Evolutionary conservation across 2,329 filamentous ascomycete genomes (phyloP).

Genomic region (Aspergillus amoenus): DNA sequence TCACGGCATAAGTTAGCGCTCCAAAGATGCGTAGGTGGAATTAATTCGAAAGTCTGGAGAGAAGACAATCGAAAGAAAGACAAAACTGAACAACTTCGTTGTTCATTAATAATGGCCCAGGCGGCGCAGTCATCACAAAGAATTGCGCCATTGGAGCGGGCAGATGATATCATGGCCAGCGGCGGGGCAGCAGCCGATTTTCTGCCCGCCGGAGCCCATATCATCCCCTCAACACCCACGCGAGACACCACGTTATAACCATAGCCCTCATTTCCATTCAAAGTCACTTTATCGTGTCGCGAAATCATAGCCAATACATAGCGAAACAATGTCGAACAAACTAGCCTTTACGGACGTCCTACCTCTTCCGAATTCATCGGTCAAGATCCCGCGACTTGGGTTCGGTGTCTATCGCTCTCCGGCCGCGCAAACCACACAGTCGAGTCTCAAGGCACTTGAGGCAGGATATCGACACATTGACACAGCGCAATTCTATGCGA

Average conservation of each 20-base stretch:
- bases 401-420: constrained; percentile 70
- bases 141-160: constrained; percentile 14
- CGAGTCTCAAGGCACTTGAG: constrained; percentile 57
- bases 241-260: constrained; percentile 2
- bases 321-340: constrained; percentile 30
- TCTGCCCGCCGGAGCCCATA: constrained; percentile 10
- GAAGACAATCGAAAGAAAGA: neutral
- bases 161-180: constrained; percentile 21
- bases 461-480: constrained; percentile 56
- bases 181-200: constrained; percentile 17
- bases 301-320: neutral
- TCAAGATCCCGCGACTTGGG: constrained; percentile 64
- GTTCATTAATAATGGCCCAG: neutral
- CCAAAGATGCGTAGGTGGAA: neutral
- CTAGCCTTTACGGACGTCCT: constrained; percentile 50
- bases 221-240: constrained; percentile 5
- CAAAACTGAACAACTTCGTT: neutral
- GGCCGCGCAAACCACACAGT: constrained; percentile 54
- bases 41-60: neutral
- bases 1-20: neutral
- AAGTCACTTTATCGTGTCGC: neutral
- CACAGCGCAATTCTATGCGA: constrained; percentile 67
- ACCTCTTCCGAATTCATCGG: constrained; percentile 50
- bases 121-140: neutral
- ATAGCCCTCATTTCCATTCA: neutral